These are phyloP conservation scores for Echinosophora koreensis DNA, from an alignment of 306 rosid species.

Conservation along the genomic window DNA sequence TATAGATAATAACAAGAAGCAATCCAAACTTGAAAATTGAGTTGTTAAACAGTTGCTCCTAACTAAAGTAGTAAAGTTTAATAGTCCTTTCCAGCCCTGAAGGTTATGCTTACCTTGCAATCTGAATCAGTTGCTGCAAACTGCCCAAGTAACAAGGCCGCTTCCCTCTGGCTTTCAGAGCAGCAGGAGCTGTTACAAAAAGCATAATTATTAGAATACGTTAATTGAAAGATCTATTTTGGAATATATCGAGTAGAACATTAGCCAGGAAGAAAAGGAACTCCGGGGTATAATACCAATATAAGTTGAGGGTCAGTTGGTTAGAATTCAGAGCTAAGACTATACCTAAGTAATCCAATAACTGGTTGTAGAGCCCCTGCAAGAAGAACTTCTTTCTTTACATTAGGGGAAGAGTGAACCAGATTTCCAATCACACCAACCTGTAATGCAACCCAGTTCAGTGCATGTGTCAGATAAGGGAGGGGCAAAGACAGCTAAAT, in stretches of 20 bases:
- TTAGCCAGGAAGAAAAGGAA: slow-evolving; percentile 16
- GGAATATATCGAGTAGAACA: slow-evolving; percentile 9
- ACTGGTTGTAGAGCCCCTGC: slow-evolving; percentile 99
- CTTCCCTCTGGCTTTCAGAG: slow-evolving; percentile 98
- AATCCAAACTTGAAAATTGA: slow-evolving; percentile 18
- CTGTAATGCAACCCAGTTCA: slow-evolving; percentile 64
- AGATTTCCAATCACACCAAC: slow-evolving; percentile 99
- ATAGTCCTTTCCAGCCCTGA: slow-evolving; percentile 16
- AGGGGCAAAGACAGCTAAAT: slow-evolving; percentile 34
- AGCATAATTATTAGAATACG: slow-evolving; percentile 31
- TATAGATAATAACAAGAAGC: slow-evolving; percentile 23
- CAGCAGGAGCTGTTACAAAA: slow-evolving; percentile 80
- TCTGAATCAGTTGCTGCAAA: slow-evolving; percentile 99
- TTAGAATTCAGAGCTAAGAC: slow-evolving; percentile 36
- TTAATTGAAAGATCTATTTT: slow-evolving; percentile 22
- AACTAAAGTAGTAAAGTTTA: slow-evolving; percentile 15
- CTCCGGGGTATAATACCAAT: slow-evolving; percentile 10
- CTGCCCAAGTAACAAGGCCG: slow-evolving; percentile 97
- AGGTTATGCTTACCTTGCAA: slow-evolving; percentile 73
- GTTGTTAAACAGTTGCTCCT: slow-evolving; percentile 20
- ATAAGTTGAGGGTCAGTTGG: slow-evolving; percentile 15
- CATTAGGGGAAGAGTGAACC: slow-evolving; percentile 95
- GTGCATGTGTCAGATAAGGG: slow-evolving; percentile 37
- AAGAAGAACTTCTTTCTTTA: slow-evolving; percentile 92
- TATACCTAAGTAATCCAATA: slow-evolving; percentile 91